These are phyloP conservation scores for Solanum microdontum DNA, from an alignment of 257 asterid species.

Conservation along the genomic window DNA sequence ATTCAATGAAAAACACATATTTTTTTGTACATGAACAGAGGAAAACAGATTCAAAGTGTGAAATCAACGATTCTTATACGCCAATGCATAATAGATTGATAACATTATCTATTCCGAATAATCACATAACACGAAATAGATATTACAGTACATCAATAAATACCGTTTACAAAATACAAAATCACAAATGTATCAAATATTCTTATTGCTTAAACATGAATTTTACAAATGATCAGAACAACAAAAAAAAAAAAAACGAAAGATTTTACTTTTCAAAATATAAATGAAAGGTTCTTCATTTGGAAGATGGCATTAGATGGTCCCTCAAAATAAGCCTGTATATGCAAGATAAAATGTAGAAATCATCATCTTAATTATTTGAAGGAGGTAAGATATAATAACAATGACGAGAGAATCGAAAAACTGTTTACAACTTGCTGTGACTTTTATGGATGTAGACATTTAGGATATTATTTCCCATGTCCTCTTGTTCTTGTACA, in stretches of 20 bases:
- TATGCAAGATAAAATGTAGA: neutral
- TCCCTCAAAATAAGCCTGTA: neutral
- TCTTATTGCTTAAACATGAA: too few species aligned
- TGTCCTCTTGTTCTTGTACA: neutral
- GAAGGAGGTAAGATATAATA: neutral
- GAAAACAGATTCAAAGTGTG: neutral
- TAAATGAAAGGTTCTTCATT: neutral
- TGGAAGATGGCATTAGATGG: neutral
- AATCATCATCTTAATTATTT: neutral
- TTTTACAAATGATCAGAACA: too few species aligned
- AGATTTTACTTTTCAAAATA: too few species aligned
- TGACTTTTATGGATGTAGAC: neutral
- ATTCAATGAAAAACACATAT: neutral
- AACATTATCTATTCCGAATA: too few species aligned
- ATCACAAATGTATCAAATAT: neutral
- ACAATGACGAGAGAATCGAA: neutral
- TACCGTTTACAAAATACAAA: neutral
- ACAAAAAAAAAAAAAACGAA: too few species aligned
- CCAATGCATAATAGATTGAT: neutral
- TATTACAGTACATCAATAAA: too few species aligned
- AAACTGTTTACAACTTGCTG: neutral
- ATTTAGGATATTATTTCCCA: neutral
- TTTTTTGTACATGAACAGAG: neutral
- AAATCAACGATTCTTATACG: neutral
- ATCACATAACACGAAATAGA: neutral